Conservation (phyloP, 1,284 basidiomycete genomes). For the Mycena sp. region DNA sequence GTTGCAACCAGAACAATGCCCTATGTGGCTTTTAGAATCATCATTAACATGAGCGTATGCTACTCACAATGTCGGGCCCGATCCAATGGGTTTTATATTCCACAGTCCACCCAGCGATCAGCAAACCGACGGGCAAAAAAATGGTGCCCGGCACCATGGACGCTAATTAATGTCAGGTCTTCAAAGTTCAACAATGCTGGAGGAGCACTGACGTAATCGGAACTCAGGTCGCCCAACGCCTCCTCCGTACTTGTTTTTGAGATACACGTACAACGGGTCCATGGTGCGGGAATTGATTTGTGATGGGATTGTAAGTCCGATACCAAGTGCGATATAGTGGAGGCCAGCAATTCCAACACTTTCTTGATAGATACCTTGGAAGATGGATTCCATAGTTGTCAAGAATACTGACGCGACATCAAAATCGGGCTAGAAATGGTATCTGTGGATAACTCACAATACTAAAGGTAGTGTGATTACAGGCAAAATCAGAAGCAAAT, state of each 20-base stretch:
- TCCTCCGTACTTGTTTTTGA: slow-evolving; percentile 10
- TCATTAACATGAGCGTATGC: too few species aligned
- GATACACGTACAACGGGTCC: slow-evolving; percentile 58
- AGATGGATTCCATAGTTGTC: slow-evolving; percentile 72
- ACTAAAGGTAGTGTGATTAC: slow-evolving; percentile 36
- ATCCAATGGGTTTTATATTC: slow-evolving; percentile 64
- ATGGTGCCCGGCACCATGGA: slow-evolving; percentile 66
- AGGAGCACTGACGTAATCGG: slow-evolving; percentile 30
- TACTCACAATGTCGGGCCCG: slow-evolving; percentile 64
- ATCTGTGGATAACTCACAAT: slow-evolving; percentile 40
- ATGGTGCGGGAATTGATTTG: slow-evolving; percentile 67
- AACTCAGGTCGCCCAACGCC: slow-evolving; percentile 23
- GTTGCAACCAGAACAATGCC: slow-evolving; percentile 60
- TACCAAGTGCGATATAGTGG: slow-evolving; percentile 70
- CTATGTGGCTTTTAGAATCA: slow-evolving; percentile 39
- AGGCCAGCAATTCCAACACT: slow-evolving; percentile 64
- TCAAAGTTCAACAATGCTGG: background rate
- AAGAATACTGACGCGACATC: slow-evolving; percentile 45
- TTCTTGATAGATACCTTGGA: slow-evolving; percentile 58
- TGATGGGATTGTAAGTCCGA: slow-evolving; percentile 59
- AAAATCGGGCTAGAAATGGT: too few species aligned
- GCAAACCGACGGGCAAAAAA: slow-evolving; percentile 61
- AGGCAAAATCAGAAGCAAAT: slow-evolving; percentile 34
- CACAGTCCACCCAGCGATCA: slow-evolving; percentile 71
- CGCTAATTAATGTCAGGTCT: slow-evolving; percentile 45